Base-by-base conservation (phyloP, 2,329 filamentous ascomycete species). In the Ambrosiella xylebori region DNA sequence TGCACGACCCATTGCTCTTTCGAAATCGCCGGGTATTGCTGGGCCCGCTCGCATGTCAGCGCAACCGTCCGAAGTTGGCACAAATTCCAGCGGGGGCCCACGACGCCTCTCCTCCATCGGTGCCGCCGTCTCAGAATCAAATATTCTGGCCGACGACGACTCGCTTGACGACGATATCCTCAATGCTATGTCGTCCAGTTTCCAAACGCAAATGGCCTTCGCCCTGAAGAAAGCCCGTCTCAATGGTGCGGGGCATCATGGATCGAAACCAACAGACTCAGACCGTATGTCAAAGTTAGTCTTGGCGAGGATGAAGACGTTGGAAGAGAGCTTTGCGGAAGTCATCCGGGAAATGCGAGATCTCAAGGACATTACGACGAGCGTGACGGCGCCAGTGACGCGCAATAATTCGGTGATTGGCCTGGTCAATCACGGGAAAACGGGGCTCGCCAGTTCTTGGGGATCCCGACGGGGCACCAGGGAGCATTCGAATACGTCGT, bases 301-400 rank as follows among this genome's bases (percentile, higher is more conserved):
- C 70, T 74, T 96, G 51, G 88, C 88, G 7, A 77, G 88, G 39
- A 96, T 96, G 88, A 93, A 93, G 68, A 91, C 85, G 7, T 76
- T 97, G 1, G 90, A 97, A 68, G 88, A 95, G 69, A 85, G 89
- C 12, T 91, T 97, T 68, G 79, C 85, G 1, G 88, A 95, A 61
- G 84, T 95, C n/a, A 79, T 89, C 59, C 81, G 80, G 62, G 88
- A 93, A 68, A 84, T 95, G 68, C 81, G 86, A 61, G 80, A 81
- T 62, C 71, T 79, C 67, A 79, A 74, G 69, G 69, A 68, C 62
- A 35, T 60, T 12, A 70, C 68, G 52, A 56, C 54, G 38, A 71
- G 69, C 44, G 73, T 71, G 37, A 73, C 71, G n/a, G 69, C 69
- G 39, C 71, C 73, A 2, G 71, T 74, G 1, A 77, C 76, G 6